Evolutionary conservation across 140 eudicot genomes (phyloP), one percentile per base, ranked within the genome.

Genomic region (Bidens hawaiensis): DNA sequence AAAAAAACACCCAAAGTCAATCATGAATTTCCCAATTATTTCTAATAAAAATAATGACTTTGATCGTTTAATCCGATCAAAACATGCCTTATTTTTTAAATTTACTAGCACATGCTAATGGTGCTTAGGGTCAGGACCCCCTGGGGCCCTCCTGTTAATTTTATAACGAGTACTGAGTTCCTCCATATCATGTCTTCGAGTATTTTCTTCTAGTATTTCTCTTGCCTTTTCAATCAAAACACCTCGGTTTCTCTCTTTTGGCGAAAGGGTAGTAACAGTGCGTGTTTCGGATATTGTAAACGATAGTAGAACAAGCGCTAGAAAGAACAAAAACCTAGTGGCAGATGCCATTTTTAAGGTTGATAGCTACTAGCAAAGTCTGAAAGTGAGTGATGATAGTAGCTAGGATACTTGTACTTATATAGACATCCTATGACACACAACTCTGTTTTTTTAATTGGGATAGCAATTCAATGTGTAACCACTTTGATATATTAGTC

Each of bases 51-150:
- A n/a, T n/a, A n/a, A n/a, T n/a, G n/a, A n/a, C n/a, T n/a, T n/a
- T n/a, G n/a, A n/a, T n/a, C n/a, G n/a, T n/a, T n/a, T n/a, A n/a
- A n/a, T n/a, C n/a, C n/a, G n/a, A n/a, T n/a, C 34, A 63, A 28
- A 63, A 45, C 36, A 51, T 52, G 17, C 38, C 14, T 51, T 25
- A 4, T 19, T 50, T 50, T 22, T 22, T 15, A 21, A 50, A 10
- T 22, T 1, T 50, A 50, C n/a, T 38, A 54, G 21, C 60, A 25
- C 36, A 64, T 31, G 34, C 53, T 69, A 84, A 69, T 88, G 96
- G 73, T 88, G 94, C 49, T 67, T 79, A 5, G 96, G 96, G 62
- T 88, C 94, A 17, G 96, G 96, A 60, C 96, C 96, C 18, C 94
- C 96, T 1, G 94, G 96, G 54, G 89, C 82, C 31, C 67, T 28